Percentiles rank a stretch among this genome's conserved stretches.
These are phyloP conservation scores for Lizonia empirigonia DNA, from an alignment of 2,329 filamentous ascomycete species.

Conservation along the genomic window DNA sequence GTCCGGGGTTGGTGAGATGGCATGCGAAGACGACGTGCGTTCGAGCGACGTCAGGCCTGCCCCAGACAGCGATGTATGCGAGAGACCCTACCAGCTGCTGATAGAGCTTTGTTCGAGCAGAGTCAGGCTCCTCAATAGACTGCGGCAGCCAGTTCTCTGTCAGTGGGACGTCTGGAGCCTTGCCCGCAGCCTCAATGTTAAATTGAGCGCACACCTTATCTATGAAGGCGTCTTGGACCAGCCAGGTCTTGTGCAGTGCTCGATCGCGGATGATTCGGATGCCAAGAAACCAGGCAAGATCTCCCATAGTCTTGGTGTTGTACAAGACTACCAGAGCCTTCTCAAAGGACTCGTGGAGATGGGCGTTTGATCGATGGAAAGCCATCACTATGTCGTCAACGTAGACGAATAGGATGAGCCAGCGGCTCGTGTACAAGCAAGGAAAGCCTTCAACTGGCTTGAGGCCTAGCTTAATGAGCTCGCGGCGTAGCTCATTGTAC, in stretches of 20 bases:
- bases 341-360: background rate
- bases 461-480: background rate
- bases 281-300: background rate
- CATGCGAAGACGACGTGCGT: background rate
- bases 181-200: background rate
- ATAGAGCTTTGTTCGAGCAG: background rate
- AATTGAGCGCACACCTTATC: background rate
- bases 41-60: background rate
- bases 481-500: background rate
- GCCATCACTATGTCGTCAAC: background rate
- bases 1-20: constrained; percentile 1
- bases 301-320: background rate
- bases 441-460: too few species aligned
- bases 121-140: background rate
- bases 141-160: background rate
- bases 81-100: background rate
- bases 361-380: background rate
- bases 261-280: background rate
- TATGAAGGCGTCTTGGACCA: background rate
- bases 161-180: background rate
- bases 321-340: background rate
- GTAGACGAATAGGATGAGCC: background rate
- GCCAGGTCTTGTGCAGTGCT: background rate
- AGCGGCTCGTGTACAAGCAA: background rate
- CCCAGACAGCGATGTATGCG: background rate